Evolutionary conservation across 1,284 basidiomycete species (phyloP).

Genomic region (Ustilago shanxiensis): DNA sequence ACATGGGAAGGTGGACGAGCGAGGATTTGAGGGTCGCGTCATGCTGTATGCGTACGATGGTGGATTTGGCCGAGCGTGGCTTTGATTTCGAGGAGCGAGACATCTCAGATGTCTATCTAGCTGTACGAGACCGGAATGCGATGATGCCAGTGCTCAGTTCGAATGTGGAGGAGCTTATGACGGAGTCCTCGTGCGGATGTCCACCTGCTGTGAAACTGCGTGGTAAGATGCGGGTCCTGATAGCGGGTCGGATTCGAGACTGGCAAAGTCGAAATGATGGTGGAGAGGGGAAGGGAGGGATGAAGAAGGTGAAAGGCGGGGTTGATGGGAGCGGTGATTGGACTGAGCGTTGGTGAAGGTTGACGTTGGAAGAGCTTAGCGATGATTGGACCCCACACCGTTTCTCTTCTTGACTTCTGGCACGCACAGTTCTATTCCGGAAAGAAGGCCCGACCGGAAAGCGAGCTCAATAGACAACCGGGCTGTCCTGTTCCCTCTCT

Average conservation of each 20-base stretch:
- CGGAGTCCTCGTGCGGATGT: neutral
- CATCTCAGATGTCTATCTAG: conserved; percentile 11
- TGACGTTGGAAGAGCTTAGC: neutral
- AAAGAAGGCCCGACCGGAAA: conserved; percentile 1
- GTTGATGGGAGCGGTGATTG: neutral
- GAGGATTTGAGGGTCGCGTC: conserved; percentile 63
- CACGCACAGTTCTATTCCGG: neutral
- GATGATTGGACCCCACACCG: conserved; percentile 14
- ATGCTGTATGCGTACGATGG: conserved; percentile 49
- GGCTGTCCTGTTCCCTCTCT: neutral
- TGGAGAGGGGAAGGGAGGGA: neutral
- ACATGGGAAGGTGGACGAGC: conserved; percentile 66
- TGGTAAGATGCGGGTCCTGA: too few relatives aligned
- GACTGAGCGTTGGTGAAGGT: conserved; percentile 17
- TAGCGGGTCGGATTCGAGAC: neutral
- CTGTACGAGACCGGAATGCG: neutral
- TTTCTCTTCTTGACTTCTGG: neutral
- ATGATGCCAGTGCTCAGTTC: too few relatives aligned
- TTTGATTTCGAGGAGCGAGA: conserved; percentile 43
- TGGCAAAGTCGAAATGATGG: neutral
- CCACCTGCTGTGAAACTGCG: too few relatives aligned
- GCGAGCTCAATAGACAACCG: conserved; percentile 4
- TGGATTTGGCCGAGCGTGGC: conserved; percentile 47
- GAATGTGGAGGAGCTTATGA: neutral
- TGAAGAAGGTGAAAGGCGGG: conserved; percentile 1